phyloP scores from a whole-genome alignment of 345 rosid species.

The Linum lewisii region DNA sequence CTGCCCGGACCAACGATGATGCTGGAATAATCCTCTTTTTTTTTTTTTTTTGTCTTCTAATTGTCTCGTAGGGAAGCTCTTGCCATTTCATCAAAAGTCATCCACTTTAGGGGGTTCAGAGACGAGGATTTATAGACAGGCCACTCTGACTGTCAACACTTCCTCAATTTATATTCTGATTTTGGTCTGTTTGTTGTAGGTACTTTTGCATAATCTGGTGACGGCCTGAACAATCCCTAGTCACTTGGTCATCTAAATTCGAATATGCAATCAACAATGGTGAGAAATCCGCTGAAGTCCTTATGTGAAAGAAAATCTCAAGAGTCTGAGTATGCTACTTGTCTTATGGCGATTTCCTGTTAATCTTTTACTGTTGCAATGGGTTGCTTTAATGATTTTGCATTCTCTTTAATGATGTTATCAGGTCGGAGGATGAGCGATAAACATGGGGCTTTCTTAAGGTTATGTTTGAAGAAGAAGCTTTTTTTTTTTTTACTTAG shows the following conservation, averaged over 20 bases:
- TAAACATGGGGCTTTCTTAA: slow-evolving; percentile 92
- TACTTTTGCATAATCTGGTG: slow-evolving; percentile 62
- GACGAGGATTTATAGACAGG: slow-evolving; percentile 30
- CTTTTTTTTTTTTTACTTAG: too few relatives aligned
- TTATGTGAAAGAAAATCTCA: slow-evolving; percentile 80
- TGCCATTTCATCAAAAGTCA: slow-evolving; percentile 52
- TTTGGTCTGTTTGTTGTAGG: slow-evolving; percentile 35
- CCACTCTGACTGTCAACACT: background rate
- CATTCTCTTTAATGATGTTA: background rate
- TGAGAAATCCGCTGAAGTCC: slow-evolving; percentile 57
- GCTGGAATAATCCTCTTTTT: too few relatives aligned
- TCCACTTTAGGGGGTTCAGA: slow-evolving; percentile 50
- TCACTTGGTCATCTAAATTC: slow-evolving; percentile 76
- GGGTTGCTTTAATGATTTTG: slow-evolving; percentile 6
- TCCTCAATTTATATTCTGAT: slow-evolving; percentile 5
- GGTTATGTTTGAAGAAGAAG: slow-evolving; percentile 94
- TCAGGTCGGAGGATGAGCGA: slow-evolving; percentile 75
- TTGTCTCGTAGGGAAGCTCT: slow-evolving; percentile 93
- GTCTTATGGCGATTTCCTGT: background rate
- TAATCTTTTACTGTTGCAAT: background rate
- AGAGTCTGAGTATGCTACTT: slow-evolving; percentile 60
- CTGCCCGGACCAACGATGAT: too few relatives aligned
- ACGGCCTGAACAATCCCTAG: slow-evolving; percentile 79
- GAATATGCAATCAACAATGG: slow-evolving; percentile 82
- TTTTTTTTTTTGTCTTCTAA: too few relatives aligned